Conservation (phyloP, 257 asterid genomes). For the Penstemon newberryi region DNA sequence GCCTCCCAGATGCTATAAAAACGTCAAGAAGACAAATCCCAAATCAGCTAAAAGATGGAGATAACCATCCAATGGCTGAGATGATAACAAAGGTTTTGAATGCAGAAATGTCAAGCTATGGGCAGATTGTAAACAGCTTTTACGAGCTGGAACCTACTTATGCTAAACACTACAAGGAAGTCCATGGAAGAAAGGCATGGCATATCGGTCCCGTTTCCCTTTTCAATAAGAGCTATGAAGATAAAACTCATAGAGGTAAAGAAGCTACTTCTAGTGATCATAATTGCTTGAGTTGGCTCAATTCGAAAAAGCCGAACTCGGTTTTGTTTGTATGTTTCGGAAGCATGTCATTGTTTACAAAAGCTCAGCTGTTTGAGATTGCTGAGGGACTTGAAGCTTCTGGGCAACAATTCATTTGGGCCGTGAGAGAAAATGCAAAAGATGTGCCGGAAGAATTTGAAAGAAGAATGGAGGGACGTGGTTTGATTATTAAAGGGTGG, state of each 20-base stretch:
- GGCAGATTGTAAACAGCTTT: constrained; percentile 30
- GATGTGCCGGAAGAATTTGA: constrained; percentile 33
- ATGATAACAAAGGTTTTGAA: neutral
- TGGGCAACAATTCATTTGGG: constrained; percentile 38
- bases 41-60: neutral
- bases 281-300: constrained; percentile 39
- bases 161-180: constrained; percentile 15
- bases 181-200: constrained; percentile 18
- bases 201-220: constrained; percentile 40
- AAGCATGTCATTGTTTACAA: constrained; percentile 30
- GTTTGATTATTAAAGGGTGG: constrained; percentile 38
- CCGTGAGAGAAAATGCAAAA: constrained; percentile 1
- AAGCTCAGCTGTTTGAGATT: constrained; percentile 40
- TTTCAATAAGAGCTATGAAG: constrained; percentile 29
- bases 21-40: constrained; percentile 22
- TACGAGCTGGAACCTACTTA: constrained; percentile 36
- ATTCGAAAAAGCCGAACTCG: constrained; percentile 31
- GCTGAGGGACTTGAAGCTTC: constrained; percentile 41
- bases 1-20: constrained; percentile 31
- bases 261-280: neutral
- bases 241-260: constrained; percentile 31
- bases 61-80: constrained; percentile 12
- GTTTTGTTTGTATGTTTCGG: constrained; percentile 43
- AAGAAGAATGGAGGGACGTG: constrained; percentile 24
- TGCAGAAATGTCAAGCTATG: constrained; percentile 20